phyloP scores from a whole-genome alignment of 306 rosid genomes.

The Quercus variabilis region DNA sequence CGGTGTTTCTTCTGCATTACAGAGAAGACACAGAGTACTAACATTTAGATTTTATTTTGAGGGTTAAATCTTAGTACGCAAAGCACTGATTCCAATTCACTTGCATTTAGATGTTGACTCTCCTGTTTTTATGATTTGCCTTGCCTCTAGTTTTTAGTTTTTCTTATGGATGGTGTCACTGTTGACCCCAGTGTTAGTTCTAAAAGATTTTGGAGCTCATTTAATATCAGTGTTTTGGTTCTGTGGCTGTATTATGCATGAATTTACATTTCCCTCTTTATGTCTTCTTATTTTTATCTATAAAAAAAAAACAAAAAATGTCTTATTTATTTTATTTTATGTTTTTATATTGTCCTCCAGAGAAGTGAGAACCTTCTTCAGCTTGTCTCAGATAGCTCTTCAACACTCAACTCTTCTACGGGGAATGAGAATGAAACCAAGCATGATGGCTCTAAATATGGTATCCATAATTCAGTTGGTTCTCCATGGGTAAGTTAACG shows the following conservation, averaged over 20 bases:
- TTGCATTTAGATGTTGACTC: slow-evolving; percentile 12
- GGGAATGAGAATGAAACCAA: slow-evolving; percentile 27
- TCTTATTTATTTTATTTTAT: too few relatives aligned
- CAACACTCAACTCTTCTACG: slow-evolving; percentile 11
- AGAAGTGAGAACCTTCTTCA: slow-evolving; percentile 85
- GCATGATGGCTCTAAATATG: slow-evolving; percentile 16
- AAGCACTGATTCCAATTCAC: too few relatives aligned
- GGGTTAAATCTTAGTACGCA: too few relatives aligned
- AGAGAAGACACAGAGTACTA: too few relatives aligned
- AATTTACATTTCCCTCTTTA: slow-evolving; percentile 11
- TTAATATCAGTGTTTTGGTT: neutral
- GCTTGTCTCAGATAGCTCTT: slow-evolving; percentile 56
- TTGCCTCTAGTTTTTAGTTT: neutral
- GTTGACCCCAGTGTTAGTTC: neutral
- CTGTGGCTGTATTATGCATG: neutral
- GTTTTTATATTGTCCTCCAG: slow-evolving; percentile 32
- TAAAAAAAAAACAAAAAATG: too few relatives aligned
- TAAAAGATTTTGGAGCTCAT: neutral
- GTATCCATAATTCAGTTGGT: slow-evolving; percentile 15
- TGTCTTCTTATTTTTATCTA: slow-evolving; percentile 7
- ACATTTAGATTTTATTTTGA: too few relatives aligned
- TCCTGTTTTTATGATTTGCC: neutral
- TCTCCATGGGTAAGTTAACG: slow-evolving; percentile 50
- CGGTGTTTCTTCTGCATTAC: too few relatives aligned
- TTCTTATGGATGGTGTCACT: slow-evolving; percentile 5